These are phyloP conservation scores for Sporothrix pallida DNA, from an alignment of 2,329 filamentous ascomycete genomes.

Conservation along the genomic window DNA sequence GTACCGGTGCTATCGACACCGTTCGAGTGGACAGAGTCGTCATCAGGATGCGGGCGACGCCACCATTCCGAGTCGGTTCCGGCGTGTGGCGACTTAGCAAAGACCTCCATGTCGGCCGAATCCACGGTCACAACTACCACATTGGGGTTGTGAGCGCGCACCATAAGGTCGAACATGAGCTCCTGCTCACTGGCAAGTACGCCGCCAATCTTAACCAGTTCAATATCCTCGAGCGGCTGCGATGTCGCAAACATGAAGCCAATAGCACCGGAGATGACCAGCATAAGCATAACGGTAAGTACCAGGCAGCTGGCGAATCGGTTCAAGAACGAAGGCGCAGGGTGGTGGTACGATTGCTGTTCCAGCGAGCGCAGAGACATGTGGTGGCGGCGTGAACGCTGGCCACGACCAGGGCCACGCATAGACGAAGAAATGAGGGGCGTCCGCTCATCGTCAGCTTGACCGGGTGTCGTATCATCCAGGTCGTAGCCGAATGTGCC, in stretches of 20 bases:
- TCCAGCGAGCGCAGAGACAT: constrained; percentile 73
- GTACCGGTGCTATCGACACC: background rate
- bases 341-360: constrained; percentile 67
- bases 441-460: constrained; percentile 85
- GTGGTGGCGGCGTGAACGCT: constrained; percentile 62
- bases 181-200: constrained; percentile 94
- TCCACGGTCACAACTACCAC: constrained; percentile 85
- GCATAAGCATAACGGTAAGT: constrained; percentile 77
- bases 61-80: constrained; percentile 70
- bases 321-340: constrained; percentile 65
- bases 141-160: constrained; percentile 90
- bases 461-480: constrained; percentile 70
- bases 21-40: background rate
- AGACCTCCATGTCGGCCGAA: constrained; percentile 87
- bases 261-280: constrained; percentile 83
- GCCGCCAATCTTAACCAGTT: constrained; percentile 81
- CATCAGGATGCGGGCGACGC: constrained; percentile 48
- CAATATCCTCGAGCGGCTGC: constrained; percentile 79
- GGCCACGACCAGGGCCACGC: constrained; percentile 61
- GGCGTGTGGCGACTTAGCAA: constrained; percentile 90
- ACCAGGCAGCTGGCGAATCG: constrained; percentile 87
- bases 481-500: constrained; percentile 74
- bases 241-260: constrained; percentile 92
- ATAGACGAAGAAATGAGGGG: constrained; percentile 71
- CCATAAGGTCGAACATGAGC: constrained; percentile 89